Base-by-base conservation (phyloP, 2,329 filamentous ascomycete species). In the Verticillium nonalfalfae region DNA sequence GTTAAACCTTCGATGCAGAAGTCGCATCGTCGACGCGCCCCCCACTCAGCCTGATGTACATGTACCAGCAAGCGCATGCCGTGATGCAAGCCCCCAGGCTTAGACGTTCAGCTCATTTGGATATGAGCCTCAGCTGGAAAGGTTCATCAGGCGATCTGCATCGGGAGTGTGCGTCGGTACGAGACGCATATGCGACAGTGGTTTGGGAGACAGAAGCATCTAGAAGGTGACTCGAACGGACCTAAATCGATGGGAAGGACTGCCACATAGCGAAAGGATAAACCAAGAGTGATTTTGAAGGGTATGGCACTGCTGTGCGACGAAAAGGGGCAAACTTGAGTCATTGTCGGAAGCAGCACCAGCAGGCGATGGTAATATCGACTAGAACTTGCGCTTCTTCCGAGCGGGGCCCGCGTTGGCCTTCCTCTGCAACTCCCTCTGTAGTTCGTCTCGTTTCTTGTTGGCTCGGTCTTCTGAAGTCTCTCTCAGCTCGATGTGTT, bases 361-460 rank as follows among this genome's bases (percentile, higher is more conserved):
- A 31, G 45, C 45, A 18, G 9, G 10, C 15, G 45, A 52, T 4
- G 45, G 45, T 18, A 52, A 52, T 26, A 10, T 18, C 45, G 54
- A 21, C 63, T 69, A 86, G 63, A 85, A 85, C 58, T 76, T 81
- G 54, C 83, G 75, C 72, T 84, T 85, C 74, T 86, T 86, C 70
- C 79, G 83, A 7, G 74, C 75, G 4, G 83, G 83, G 1, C 78
- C 79, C 18, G 76, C 77, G 0, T 79, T 75, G 3, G 77, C 77
- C 67, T 81, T 82, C 62, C 69, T 78, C 64, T 83, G 78, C 14
- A 84, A 70, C 39, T 85, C 80, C 61, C 73, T 75, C 60, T 81
- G 78, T 34, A 84, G 70, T 65, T 85, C 81, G n/a, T 77, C 75
- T 58, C 82, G 75, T 63, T 78, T 81, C 39, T 80, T 74, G 62